Base-by-base conservation (phyloP, 129 eudicot species). In the Pulicaria dysenterica region DNA sequence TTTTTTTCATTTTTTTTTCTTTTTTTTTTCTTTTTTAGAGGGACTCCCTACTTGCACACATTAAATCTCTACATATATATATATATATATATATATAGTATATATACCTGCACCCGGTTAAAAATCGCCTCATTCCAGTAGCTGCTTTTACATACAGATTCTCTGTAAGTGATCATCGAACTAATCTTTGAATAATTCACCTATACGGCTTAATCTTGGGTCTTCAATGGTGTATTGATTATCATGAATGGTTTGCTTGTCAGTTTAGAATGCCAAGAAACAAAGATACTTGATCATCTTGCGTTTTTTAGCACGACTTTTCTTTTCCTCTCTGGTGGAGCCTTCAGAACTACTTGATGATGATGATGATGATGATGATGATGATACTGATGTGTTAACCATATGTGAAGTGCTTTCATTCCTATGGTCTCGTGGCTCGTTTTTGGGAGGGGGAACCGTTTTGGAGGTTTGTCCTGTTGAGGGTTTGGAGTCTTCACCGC, bases 201-300 rank as follows among this genome's bases (percentile, higher is more conserved):
- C 51, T 38, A 73, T 2, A 17, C 24, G 16, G 59, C 44, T 31
- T n/a, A 7, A 50, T 8, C 47, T 40, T 39, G 48, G 45, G 11
- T 67, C 65, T 71, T 7, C 56, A 59, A 36, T 15, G 54, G 40
- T 1, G 51, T 44, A 19, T 47, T 46, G 48, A 44, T 67, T 24
- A 55, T 68, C 73, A 55, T 15, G 8, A 58, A 8, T 8, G 41
- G n/a, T 65, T 54, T 64, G 53, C 72, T 53, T 51, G 72, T 31
- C 10, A 24, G 38, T 56, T 65, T 80, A 89, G 75, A 82, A 82
- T 24, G 80, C 74, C 61, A 79, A 64, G 78, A 87, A 83, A 77
- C 96, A 90, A 36, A 87, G 51, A 67, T 72, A 87, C 50, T 72
- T 80, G 53, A 84, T 86, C 69, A 84, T 81, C 73, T 74, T 79